Percentiles rank a stretch among this genome's conserved stretches.
phyloP scores from a whole-genome alignment of 805 yeast genomes.

The Candida bentonensis region DNA sequence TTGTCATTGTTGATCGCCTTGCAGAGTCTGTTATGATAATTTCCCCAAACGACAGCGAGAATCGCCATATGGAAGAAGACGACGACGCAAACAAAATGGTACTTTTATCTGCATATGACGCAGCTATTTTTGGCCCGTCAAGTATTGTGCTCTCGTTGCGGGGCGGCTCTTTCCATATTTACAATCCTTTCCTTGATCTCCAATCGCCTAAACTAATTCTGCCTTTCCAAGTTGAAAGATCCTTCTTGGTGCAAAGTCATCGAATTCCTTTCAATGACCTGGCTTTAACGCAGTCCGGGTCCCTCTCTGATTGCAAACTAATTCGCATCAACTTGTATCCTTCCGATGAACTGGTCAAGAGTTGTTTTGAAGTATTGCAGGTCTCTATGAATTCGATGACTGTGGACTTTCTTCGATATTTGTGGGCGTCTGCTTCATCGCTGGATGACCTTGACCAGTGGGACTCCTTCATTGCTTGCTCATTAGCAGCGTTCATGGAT shows the following conservation, averaged over 20 bases:
- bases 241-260: not conserved
- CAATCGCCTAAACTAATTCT: conserved; percentile 19
- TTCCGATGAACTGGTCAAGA: conserved; percentile 26
- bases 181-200: conserved; percentile 45
- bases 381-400: conserved; percentile 45
- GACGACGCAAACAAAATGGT: conserved; percentile 18
- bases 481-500: conserved; percentile 27
- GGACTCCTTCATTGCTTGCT: conserved; percentile 40
- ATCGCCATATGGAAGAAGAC: conserved; percentile 18
- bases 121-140: not conserved
- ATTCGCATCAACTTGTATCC: conserved; percentile 26
- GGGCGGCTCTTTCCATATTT: conserved; percentile 22
- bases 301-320: not conserved
- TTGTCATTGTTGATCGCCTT: not conserved
- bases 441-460: conserved; percentile 37
- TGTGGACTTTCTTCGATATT: conserved; percentile 42
- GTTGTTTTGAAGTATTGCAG: conserved; percentile 36
- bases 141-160: not conserved
- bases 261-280: not conserved
- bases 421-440: conserved; percentile 45
- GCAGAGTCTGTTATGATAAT: not conserved
- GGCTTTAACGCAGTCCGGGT: not conserved
- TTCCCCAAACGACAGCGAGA: not conserved
- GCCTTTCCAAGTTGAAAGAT: not conserved
- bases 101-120: not conserved